phyloP scores from a whole-genome alignment of 2,329 filamentous ascomycete genomes.

The Cladophialophora exuberans region DNA sequence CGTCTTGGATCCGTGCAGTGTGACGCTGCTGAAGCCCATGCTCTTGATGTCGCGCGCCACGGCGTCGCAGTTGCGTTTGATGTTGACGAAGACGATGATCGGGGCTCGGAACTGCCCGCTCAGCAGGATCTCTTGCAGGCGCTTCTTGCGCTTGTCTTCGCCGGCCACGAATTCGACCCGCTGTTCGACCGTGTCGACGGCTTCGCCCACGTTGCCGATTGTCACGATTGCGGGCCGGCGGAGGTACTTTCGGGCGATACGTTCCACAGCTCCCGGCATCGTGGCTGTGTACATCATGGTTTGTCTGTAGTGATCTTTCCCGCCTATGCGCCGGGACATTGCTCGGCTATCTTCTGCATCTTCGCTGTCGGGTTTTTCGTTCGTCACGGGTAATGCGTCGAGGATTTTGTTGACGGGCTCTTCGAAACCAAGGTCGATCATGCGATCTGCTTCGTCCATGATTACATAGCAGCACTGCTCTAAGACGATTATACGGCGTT shows the following conservation, averaged over 20 bases:
- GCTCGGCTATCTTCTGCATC: constrained; percentile 81
- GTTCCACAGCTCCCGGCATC: constrained; percentile 90
- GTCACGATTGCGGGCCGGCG: constrained; percentile 90
- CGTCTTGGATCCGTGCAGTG: constrained; percentile 92
- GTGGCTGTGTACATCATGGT: constrained; percentile 99
- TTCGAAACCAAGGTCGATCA: constrained; percentile 98
- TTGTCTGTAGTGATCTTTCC: constrained; percentile 82
- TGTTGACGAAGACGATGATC: constrained; percentile 99
- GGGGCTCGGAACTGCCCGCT: constrained; percentile 81
- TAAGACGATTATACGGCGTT: constrained; percentile 85
- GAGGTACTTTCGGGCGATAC: constrained; percentile 95
- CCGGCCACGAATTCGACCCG: constrained; percentile 88
- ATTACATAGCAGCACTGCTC: constrained; percentile 98
- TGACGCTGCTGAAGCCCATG: constrained; percentile 88
- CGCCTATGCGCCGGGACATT: constrained; percentile 81
- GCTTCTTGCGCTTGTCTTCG: constrained; percentile 96
- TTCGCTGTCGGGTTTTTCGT: constrained; percentile 94
- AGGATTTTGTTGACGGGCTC: constrained; percentile 97
- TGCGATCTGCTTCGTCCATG: constrained; percentile 98
- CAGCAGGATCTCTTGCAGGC: constrained; percentile 84
- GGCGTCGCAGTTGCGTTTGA: constrained; percentile 97
- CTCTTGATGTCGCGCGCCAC: constrained; percentile 92
- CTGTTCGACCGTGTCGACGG: constrained; percentile 96
- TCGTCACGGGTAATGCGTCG: constrained; percentile 85
- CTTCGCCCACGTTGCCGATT: constrained; percentile 92